Evolutionary conservation across 1,139 yeast species (phyloP), one percentile per base, ranked within the genome.

Genomic region (Nakaseomyces glabratus): DNA sequence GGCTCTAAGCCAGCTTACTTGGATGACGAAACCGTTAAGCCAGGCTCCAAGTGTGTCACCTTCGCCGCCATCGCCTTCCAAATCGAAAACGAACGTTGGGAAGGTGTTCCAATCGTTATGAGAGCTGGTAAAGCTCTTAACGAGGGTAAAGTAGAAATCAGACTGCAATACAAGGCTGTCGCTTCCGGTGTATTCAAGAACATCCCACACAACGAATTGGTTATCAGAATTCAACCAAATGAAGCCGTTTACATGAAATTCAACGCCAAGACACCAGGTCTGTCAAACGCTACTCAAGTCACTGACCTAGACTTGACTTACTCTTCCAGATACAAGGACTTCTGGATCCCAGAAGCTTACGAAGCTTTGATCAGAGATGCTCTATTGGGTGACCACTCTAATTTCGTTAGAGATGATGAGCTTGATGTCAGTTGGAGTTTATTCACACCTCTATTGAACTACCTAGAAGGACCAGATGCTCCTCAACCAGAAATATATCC

Each of bases 401-500:
- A 88, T 66, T 90, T 93, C 59, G 98, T 90, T 24, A 81, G 98
- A 65, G 97, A 88, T 58, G 99, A 90, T 59, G 99, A 90, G 65
- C 73, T 93, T 57, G 96, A 88, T 41, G 76, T 80, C 41, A 79
- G 93, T 41, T 90, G 99, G 99, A 70, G 72, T 51, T 66, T 90
- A 42, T 88, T 90, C 66, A 88, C 97, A 12, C 98, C 98, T 13
- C 67, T 93, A 47, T 71, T 93, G 57, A 65, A 88, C 43, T 70
- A 72, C 59, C 68, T 90, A 45, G 97, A 90, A 62, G 68, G 78
- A 30, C 67, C 73, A 29, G 61, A 75, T 25, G 81, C 73, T 39
- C 82, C 88, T 44, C 48, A 53, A 8, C 84, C 85, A 35, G 72
- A 66, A 35, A 53, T 65, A 18, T 90, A 90, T 57, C 73, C 93